Conservation (phyloP, 352 stramenopile species). For the Globisporangium heterothallicum region DNA sequence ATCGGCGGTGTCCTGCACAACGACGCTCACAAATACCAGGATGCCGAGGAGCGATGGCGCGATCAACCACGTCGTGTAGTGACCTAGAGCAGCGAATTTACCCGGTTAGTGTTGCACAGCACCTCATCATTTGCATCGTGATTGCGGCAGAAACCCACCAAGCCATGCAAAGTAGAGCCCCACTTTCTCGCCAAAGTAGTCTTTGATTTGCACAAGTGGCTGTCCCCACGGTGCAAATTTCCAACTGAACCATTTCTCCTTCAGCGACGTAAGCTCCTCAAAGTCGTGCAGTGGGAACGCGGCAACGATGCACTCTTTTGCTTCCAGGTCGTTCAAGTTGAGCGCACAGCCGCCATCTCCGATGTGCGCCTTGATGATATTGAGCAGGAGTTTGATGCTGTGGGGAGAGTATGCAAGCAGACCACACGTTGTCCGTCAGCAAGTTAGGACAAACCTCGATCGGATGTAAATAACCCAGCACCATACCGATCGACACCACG, state of each 20-base stretch:
- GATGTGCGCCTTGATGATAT: constrained; percentile 54
- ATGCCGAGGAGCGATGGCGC: constrained; percentile 86
- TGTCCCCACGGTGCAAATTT: constrained; percentile 51
- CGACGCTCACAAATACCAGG: constrained; percentile 84
- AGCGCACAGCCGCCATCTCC: constrained; percentile 54
- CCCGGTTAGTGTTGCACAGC: too few relatives aligned
- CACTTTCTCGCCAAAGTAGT: constrained; percentile 89
- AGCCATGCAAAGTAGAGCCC: constrained; percentile 97
- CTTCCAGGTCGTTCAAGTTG: constrained; percentile 44
- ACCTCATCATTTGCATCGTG: neutral
- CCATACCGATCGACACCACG: constrained; percentile 55
- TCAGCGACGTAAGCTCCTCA: constrained; percentile 40
- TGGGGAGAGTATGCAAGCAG: neutral
- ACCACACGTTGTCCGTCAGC: neutral
- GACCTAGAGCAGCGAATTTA: too few relatives aligned
- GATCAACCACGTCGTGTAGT: constrained; percentile 94
- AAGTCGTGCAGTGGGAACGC: constrained; percentile 57
- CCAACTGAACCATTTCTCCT: constrained; percentile 65
- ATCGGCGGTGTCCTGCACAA: constrained; percentile 49
- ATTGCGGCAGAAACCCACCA: constrained; percentile 38
- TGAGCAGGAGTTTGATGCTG: constrained; percentile 69
- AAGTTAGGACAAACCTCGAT: neutral
- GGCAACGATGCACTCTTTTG: constrained; percentile 52
- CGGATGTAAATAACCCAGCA: neutral
- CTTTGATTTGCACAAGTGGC: constrained; percentile 57